Base-by-base conservation (phyloP, 305 asterid genomes). In the Fraxinus ornus region DNA sequence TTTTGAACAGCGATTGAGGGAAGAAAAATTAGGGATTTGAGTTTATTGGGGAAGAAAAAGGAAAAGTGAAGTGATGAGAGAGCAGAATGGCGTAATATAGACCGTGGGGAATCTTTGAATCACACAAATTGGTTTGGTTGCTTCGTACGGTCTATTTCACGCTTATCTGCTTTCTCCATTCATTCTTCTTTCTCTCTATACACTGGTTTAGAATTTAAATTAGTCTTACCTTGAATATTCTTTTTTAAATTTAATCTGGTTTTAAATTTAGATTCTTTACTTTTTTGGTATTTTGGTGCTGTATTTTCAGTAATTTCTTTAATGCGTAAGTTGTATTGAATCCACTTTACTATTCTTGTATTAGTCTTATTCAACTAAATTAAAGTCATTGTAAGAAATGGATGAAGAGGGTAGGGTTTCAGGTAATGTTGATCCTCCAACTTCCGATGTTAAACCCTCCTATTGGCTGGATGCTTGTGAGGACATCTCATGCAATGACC, bases 381-480 rank as follows among this genome's bases (percentile, higher is more conserved):
- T 68, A 13, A 30, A 68, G 17, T 70, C 75, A 28, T 10, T 68
- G 39, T 35, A 35, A 44, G 7, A 17, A 66, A 92, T 92, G 98
- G 95, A 88, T 57, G 92, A 77, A 82, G 88, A 86, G 83, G 83
- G 82, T 84, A 84, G 88, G 87, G 91, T 80, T 90, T 82, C 89
- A 78, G 90, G 64, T 71, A 83, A 73, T 79, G 85, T 78, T 79
- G 70, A 78, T 86, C 77, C 80, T 41, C 78, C 57, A 7, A 85
- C 78, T 75, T 86, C 79, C 39, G 90, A 88, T 77, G 89, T 83
- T 37, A 91, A 89, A 80, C 85, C 95, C 39, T 93, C 97, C n/a
- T 96, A 92, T 84, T 96, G 99, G 99, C 83, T 96, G 32, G 98
- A 96, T 85, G 95, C 98, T 9, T 90, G 94, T 26, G 99, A 94